These are phyloP conservation scores for Penicillium vulpinum DNA, from an alignment of 2,329 filamentous ascomycete species.

Conservation along the genomic window DNA sequence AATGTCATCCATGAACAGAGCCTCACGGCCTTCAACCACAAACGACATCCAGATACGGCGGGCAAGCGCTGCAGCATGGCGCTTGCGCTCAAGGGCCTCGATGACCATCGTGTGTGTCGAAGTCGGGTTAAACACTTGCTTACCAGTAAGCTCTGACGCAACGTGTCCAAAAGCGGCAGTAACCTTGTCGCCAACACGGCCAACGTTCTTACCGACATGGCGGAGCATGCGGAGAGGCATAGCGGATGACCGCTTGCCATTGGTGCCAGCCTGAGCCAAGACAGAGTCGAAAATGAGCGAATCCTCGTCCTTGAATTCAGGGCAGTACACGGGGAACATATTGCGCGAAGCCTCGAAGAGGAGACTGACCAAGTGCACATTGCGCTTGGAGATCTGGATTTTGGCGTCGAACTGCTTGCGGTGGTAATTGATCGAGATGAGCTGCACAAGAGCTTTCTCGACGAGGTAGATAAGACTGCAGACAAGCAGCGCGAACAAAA, in stretches of 20 bases:
- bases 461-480: constrained; percentile 58
- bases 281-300: constrained; percentile 85
- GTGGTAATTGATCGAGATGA: constrained; percentile 69
- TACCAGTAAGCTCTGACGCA: constrained; percentile 91
- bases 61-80: constrained; percentile 87
- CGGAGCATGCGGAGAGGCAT: constrained; percentile 78
- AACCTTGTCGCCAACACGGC: constrained; percentile 86
- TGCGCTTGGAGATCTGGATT: constrained; percentile 88
- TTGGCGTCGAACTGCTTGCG: constrained; percentile 64
- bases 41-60: constrained; percentile 97
- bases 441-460: constrained; percentile 62
- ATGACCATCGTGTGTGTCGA: constrained; percentile 87
- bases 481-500: constrained; percentile 60
- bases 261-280: constrained; percentile 62
- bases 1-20: constrained; percentile 77
- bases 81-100: constrained; percentile 80
- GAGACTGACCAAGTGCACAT: constrained; percentile 75
- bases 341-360: constrained; percentile 87
- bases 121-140: constrained; percentile 90
- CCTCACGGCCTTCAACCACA: constrained; percentile 82
- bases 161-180: constrained; percentile 91
- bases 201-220: constrained; percentile 70
- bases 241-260: constrained; percentile 57
- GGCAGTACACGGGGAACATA: constrained; percentile 89
- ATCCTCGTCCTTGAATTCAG: constrained; percentile 88